A percentile compares a stretch with the other conserved stretches of the same genome.
Evolutionary conservation across 2,329 filamentous ascomycete species (phyloP).

Genomic region (Botrytis tulipae): DNA sequence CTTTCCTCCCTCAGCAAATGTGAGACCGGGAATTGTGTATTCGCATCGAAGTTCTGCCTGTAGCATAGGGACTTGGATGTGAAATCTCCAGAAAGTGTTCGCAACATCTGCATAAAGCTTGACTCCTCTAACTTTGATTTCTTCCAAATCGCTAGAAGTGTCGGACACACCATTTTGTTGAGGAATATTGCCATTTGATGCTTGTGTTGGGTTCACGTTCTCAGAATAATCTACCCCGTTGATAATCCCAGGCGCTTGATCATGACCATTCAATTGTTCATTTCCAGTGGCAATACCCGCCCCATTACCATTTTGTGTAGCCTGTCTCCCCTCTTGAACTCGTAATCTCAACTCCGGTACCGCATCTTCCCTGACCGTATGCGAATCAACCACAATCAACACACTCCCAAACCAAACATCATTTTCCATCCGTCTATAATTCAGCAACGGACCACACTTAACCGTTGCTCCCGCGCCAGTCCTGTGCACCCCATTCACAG

Average conservation of each 20-base stretch:
- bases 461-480: constrained; percentile 51
- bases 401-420: constrained; percentile 80
- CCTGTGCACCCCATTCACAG: constrained; percentile 17
- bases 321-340: constrained; percentile 27
- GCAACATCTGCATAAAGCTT: constrained; percentile 63
- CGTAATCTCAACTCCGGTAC: constrained; percentile 57
- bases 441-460: constrained; percentile 70
- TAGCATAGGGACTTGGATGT: constrained; percentile 73
- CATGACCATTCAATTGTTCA: constrained; percentile 11
- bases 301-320: constrained; percentile 33
- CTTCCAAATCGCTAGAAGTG: constrained; percentile 22
- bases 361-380: constrained; percentile 54
- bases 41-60: constrained; percentile 71
- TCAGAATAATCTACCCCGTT: constrained; percentile 38
- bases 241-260: constrained; percentile 33
- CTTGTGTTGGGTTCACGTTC: constrained; percentile 24
- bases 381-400: constrained; percentile 74
- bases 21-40: constrained; percentile 69
- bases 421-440: constrained; percentile 72
- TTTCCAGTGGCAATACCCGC: constrained; percentile 11
- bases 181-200: background rate
- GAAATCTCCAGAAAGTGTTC: constrained; percentile 93
- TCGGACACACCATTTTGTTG: background rate
- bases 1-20: constrained; percentile 57
- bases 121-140: constrained; percentile 49